Base-by-base conservation (phyloP, 331 rosid genomes). In the Prunus yedoensis region DNA sequence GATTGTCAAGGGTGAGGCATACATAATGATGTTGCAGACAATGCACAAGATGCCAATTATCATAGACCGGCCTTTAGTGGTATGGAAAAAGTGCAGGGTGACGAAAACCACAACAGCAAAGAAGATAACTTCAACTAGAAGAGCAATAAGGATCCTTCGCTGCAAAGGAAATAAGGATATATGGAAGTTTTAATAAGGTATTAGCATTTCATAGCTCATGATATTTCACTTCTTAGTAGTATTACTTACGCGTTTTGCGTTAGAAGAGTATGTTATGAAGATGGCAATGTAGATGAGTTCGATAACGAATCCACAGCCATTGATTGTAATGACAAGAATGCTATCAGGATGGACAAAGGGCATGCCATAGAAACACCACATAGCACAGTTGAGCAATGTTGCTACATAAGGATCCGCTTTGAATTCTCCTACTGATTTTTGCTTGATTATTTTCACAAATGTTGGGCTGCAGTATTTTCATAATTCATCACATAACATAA, bases 1-100 rank as follows among this genome's bases (percentile, higher is more conserved):
- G 83, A 94, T 84, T 0, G 97, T 94, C 78, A 91, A 80, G 5
- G 98, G 95, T 66, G 97, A 65, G 46, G 72, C n/a, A 59, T 91
- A 89, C 97, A 94, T 91, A 35, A 84, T 5, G 41, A 91, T 4
- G 66, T 83, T 94, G 87, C 91, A 87, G 77, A 88, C 1, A 41
- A 89, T 78, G 45, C 89, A 84, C 12, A 91, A 47, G 17, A 75
- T 2, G 3, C 94, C 98, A 64, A 89, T 70, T 28, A 88, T 61
- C 15, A 81, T 0, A 12, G 79, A 64, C 74, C 96, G 74, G 0
- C 2, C 2, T 28, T 77, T 85, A 16, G 73, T 51, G n/a, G 56
- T n/a, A 38, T 71, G 84, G 71, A 85, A 63, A 38, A 75, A 21
- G 2, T 58, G 2, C 61, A 94, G 28, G 18, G 86, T 74, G 0